Evolutionary conservation across 495 filamentous ascomycete genomes (phyloP).

Genomic region (Tuber borchii): DNA sequence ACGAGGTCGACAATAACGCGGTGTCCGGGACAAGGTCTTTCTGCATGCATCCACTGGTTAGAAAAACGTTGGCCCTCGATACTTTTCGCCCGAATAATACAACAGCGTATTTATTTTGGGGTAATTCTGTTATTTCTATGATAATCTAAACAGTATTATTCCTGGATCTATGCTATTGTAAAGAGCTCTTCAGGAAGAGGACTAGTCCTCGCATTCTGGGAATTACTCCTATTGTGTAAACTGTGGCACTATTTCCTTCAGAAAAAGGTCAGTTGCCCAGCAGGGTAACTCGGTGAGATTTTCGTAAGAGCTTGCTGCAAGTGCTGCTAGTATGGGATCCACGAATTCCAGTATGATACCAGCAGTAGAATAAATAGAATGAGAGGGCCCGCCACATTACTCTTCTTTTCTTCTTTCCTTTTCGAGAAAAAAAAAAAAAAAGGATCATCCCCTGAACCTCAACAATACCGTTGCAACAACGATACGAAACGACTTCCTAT

Average conservation of each 20-base stretch:
- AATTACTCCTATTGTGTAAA: neutral
- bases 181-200: neutral
- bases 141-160: neutral
- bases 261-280: neutral
- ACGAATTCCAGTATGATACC: neutral
- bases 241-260: neutral
- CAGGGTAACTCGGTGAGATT: neutral
- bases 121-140: neutral
- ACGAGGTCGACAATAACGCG: conserved; percentile 25
- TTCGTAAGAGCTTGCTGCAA: neutral
- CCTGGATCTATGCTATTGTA: neutral
- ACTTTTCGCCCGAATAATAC: neutral
- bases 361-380: neutral
- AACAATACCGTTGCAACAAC: neutral
- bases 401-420: no score
- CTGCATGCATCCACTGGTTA: conserved; percentile 21
- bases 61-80: neutral
- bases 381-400: neutral
- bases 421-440: neutral
- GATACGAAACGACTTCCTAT: neutral
- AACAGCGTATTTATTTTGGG: neutral
- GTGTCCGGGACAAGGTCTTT: conserved; percentile 16
- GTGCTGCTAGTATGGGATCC: neutral
- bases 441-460: neutral
- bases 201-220: neutral